Conservation (phyloP, 345 rosid genomes). For the Rhizophora apiculata region DNA sequence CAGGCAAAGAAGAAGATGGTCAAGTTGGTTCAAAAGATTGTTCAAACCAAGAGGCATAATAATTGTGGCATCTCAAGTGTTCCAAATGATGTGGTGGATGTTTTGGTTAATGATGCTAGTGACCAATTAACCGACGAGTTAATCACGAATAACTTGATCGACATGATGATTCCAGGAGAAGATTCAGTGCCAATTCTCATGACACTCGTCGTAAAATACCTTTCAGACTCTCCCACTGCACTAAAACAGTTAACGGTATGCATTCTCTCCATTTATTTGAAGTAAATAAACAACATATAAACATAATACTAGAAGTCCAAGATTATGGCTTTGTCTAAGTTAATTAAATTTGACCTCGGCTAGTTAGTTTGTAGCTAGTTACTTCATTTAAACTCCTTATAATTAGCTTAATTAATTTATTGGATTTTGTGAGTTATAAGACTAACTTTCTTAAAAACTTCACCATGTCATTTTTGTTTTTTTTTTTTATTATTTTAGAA, state of each 20-base stretch:
- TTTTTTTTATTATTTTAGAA: background rate
- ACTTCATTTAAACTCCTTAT: background rate
- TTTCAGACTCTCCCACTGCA: slow-evolving; percentile 72
- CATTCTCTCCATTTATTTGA: background rate
- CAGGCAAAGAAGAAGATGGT: slow-evolving; percentile 95
- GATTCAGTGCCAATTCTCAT: slow-evolving; percentile 94
- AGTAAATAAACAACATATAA: background rate
- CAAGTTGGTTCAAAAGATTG: slow-evolving; percentile 51
- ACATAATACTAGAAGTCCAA: too few relatives aligned
- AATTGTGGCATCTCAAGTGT: slow-evolving; percentile 21
- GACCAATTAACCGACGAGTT: slow-evolving; percentile 60
- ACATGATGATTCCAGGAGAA: slow-evolving; percentile 99
- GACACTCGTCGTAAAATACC: slow-evolving; percentile 79
- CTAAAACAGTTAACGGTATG: slow-evolving; percentile 66
- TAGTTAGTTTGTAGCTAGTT: too few relatives aligned
- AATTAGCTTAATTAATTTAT: background rate
- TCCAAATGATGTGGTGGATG: slow-evolving; percentile 65
- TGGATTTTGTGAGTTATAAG: background rate
- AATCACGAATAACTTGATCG: slow-evolving; percentile 85
- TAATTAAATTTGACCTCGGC: too few relatives aligned
- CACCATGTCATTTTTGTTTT: background rate
- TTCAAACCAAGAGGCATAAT: slow-evolving; percentile 38
- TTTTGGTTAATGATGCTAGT: slow-evolving; percentile 57
- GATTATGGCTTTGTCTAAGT: too few relatives aligned
- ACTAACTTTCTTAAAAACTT: background rate